Base-by-base conservation (phyloP, 768 basidiomycete species). In the Thelephora aurantiotincta region DNA sequence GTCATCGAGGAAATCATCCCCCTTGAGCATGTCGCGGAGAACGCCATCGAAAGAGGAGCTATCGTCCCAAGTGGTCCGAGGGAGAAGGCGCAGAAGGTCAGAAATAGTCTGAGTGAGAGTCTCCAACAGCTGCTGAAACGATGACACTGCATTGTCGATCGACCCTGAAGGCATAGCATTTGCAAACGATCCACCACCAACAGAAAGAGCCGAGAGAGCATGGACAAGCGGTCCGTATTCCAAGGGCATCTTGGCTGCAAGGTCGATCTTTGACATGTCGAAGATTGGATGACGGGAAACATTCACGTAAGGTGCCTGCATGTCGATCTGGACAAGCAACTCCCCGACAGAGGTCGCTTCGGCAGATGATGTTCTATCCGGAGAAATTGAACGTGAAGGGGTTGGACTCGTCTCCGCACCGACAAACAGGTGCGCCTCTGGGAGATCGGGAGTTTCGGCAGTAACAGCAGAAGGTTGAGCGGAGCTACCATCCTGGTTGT, bases 51-150 rank as follows among this genome's bases (percentile, higher is more conserved):
- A 90, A 9, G 86, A 89, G 0, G 88, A 88, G 52, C 82, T 87
- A 56, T 90, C 87, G 50, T 88, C 84, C 88, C 86, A 90, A 1
- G 87, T 89, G 9, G 84, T 87, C 12, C 86, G 81, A 14, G 88
- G 89, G 50, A 92, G 78, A 30, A 91, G 73, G 6, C 85, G 81
- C 35, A 92, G 68, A 23, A 92, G 65, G 53, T 89, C 88, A 3
- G 88, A 90, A 54, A 92, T 90, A 0, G 87, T 90, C 56, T 91
- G 87, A 0, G 88, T 92, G 38, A 92, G 66, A 0, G 86, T 91
- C 67, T 90, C 88, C 37, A 92, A 68, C 0, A 92, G 68, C 56
- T 89, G 86, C 55, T 92, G 87, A 67, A 91, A 91, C 12, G 87
- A 88, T 2, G 85, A 82, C 23, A 91, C 86, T 1, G 88, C 87